Evolutionary conservation across 495 filamentous ascomycete species (phyloP).

Genomic region (Articulospora tetracladia): DNA sequence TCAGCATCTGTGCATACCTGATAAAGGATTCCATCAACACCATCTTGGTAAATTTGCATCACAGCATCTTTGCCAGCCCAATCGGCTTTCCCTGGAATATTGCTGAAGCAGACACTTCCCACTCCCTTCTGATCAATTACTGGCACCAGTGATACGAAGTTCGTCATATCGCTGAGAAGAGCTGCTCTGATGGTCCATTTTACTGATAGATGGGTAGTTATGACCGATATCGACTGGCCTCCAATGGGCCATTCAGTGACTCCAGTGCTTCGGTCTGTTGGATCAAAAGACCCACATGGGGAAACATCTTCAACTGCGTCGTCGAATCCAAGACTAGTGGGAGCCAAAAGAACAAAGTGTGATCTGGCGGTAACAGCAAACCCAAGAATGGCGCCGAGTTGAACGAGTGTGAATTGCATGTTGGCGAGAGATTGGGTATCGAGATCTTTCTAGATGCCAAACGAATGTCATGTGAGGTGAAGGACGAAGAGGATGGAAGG

Average conservation of each 20-base stretch:
- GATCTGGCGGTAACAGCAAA: not conserved
- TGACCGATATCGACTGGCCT: not conserved
- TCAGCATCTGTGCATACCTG: constrained; percentile 34
- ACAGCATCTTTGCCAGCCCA: not conserved
- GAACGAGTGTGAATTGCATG: not conserved
- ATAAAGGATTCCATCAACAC: constrained; percentile 44
- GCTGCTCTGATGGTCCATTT: not conserved
- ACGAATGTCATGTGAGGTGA: too few relatives aligned
- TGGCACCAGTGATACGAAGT: not conserved
- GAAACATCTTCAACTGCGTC: not conserved
- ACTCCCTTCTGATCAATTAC: not conserved
- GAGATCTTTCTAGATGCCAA: too few relatives aligned
- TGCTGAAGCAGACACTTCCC: not conserved
- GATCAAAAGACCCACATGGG: not conserved
- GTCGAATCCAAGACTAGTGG: not conserved
- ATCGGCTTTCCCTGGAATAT: not conserved
- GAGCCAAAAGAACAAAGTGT: not conserved
- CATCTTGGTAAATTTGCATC: constrained; percentile 31
- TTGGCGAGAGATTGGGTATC: too few relatives aligned
- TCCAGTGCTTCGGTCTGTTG: not conserved
- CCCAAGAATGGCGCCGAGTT: not conserved
- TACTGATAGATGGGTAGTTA: not conserved
- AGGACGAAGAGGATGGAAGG: too few relatives aligned
- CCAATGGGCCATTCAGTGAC: not conserved
- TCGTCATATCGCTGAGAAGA: not conserved